These are phyloP conservation scores for Aspergillus sp. DNA, from an alignment of 2,329 filamentous ascomycete species.

Conservation along the genomic window DNA sequence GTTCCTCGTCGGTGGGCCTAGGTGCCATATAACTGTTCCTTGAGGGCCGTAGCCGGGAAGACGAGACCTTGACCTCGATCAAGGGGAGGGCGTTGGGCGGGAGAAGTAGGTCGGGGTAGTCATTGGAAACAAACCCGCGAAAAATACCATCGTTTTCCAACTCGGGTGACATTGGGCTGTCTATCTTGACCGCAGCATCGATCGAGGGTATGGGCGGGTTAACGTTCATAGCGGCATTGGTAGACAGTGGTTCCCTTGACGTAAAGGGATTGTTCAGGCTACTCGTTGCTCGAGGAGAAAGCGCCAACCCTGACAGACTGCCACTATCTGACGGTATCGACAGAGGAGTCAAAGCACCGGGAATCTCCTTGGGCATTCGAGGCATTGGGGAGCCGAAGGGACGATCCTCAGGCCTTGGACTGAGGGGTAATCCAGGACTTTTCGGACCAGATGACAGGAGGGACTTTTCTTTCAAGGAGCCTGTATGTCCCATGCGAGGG, in stretches of 20 bases:
- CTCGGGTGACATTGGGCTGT: conserved; percentile 23
- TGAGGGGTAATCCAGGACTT: conserved; percentile 57
- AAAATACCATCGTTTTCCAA: conserved; percentile 50
- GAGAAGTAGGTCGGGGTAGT: conserved; percentile 76
- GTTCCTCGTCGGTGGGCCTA: conserved; percentile 77
- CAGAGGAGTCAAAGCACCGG: conserved; percentile 50
- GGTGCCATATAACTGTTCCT: conserved; percentile 73
- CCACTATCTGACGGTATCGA: conserved; percentile 56
- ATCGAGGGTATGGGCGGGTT: conserved; percentile 25
- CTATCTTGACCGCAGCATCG: conserved; percentile 27
- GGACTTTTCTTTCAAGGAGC: conserved; percentile 29
- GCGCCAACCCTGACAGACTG: conserved; percentile 45
- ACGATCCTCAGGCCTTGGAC: conserved; percentile 53
- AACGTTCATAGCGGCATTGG: background rate
- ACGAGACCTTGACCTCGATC: conserved; percentile 78
- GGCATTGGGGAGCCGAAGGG: conserved; percentile 53
- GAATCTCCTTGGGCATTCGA: conserved; percentile 45
- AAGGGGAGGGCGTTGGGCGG: conserved; percentile 82
- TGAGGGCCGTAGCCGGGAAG: conserved; percentile 89
- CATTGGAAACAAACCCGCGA: conserved; percentile 70
- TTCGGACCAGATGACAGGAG: conserved; percentile 43
- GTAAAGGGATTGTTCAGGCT: conserved; percentile 57
- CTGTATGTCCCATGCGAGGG: conserved; percentile 16
- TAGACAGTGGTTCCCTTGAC: conserved; percentile 17
- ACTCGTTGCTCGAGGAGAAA: conserved; percentile 65